Base-by-base conservation (phyloP, 2,329 filamentous ascomycete species). In the Nemania abortiva region DNA sequence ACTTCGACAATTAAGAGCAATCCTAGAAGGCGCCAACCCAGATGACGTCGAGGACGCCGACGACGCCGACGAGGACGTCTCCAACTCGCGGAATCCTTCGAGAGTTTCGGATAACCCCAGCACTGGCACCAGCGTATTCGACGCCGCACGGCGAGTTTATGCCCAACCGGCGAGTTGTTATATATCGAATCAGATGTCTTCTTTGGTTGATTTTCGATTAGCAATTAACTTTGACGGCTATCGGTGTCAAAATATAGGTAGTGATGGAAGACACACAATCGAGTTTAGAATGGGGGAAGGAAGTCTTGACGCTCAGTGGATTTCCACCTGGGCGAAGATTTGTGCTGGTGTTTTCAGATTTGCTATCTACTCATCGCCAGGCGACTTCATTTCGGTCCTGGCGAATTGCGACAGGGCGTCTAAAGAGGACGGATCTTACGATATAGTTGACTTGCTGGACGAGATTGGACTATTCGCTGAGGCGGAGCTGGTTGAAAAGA, bases 371-470 rank as follows among this genome's bases (percentile, higher is more conserved):
- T 54, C 74, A 4, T 61, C 72, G 2, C 22, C 49, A 0, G 27
- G 29, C 4, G 57, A 68, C 18, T 76, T 75, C 31, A 24, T 74
- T 1, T 20, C 62, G 2, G 60, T 76, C 0, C 5, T 78, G 1
- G n/a, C 9, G 1, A 72, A 69, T 9, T 76, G 74, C 34, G 72
- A 74, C 1, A 9, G 81, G 1, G 84, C 84, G 0, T 80, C 83
- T 64, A 84, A 83, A 68, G 84, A 84, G 68, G 84, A 84, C 0
- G 79, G 80, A 0, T 75, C 72, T 2, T 77, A 75, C 62, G 76
- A 78, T 22, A 58, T 73, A 15, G 62, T 77, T 10, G 76, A 77
- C 53, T 39, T 78, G 5, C 67, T 77, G 6, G 69, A 74, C 11
- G 72, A 74, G 15, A 56, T 77, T 0, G 73, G 73, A 0, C 70